Conservation (phyloP, 805 yeast species). For the Grigorovia transvaalensis region DNA sequence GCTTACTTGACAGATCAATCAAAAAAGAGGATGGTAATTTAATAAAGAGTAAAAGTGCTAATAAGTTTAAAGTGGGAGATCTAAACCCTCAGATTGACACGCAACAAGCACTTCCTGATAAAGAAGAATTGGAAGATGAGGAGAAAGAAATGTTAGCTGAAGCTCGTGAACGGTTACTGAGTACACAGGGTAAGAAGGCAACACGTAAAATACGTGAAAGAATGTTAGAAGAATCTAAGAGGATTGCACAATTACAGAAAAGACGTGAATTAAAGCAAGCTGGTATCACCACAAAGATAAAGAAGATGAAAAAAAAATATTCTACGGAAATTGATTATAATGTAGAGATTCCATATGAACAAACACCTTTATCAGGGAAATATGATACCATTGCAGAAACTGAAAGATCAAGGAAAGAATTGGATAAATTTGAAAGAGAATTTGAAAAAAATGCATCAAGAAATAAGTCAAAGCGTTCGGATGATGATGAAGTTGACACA, state of each 20-base stretch:
- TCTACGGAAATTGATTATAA: slow-evolving; percentile 68
- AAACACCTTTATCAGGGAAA: slow-evolving; percentile 52
- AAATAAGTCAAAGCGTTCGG: slow-evolving; percentile 34
- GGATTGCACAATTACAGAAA: slow-evolving; percentile 67
- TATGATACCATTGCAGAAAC: slow-evolving; percentile 61
- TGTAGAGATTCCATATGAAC: slow-evolving; percentile 74
- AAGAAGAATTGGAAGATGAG: slow-evolving; percentile 71
- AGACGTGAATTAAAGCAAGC: slow-evolving; percentile 75
- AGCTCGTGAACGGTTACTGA: slow-evolving; percentile 83
- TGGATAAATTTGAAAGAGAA: slow-evolving; percentile 31
- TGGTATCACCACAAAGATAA: slow-evolving; percentile 47
- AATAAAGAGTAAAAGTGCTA: slow-evolving; percentile 9
- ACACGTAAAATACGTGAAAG: slow-evolving; percentile 81
- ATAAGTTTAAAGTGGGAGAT: slow-evolving; percentile 38
- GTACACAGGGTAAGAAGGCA: slow-evolving; percentile 91
- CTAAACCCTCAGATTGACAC: slow-evolving; percentile 66
- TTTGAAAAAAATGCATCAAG: slow-evolving; percentile 28
- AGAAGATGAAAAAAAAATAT: slow-evolving; percentile 40
- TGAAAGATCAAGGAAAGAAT: slow-evolving; percentile 29
- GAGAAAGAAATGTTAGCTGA: slow-evolving; percentile 90
- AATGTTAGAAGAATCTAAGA: slow-evolving; percentile 63
- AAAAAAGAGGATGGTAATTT: slow-evolving; percentile 5
- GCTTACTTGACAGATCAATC: slow-evolving; percentile 13
- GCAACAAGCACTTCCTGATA: slow-evolving; percentile 73
- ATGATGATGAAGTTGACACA: slow-evolving; percentile 27